Base-by-base conservation (phyloP, 345 rosid species). In the Camelina hispida region DNA sequence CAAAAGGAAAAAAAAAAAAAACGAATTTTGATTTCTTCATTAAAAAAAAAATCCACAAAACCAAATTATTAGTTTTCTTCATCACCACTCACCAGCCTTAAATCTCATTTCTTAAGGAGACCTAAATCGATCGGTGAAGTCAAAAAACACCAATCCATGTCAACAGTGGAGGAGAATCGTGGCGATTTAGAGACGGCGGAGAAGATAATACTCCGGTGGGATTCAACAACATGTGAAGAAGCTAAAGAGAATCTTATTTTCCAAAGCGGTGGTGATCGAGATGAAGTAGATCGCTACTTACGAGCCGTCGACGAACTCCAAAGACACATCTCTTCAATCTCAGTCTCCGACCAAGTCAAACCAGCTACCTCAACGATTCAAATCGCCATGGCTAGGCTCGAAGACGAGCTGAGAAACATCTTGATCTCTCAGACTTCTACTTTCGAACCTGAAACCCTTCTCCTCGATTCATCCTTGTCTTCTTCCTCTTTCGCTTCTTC, bases 321-420 rank as follows among this genome's bases (percentile, higher is more conserved):
- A 67, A 80, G 84, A 23, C 77, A 68, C 23, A 40, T 79, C 63
- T 73, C 75, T 20, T 78, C 86, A 32, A 66, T 85, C 9, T 79
- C 83, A 17, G 67, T 89, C 74, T 84, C 75, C 42, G 72, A 64
- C 57, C 83, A 73, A 1, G 70, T 54, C 44, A 89, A 85, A 81
- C 88, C 83, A 79, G 91, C 84, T 81, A 83, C 71, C 87, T 82
- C 87, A 34, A 69, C 89, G 15, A 82, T 91, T 69, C 97, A 90
- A 87, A 90, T 95, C 93, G 97, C 99, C 69, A 95, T 95, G 99
- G 97, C 97, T 15, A 82, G 97, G 7, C 92, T 95, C 6, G 99
- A 95, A 80, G 99, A 95, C 66, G 99, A 95, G 92, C 85, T 95
- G 42, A 81, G 96, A 35, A 90, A 78, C 82, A 90, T 95, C 35